Conservation (phyloP, 2,329 filamentous ascomycete species). For the Clonostachys byssicola region DNA sequence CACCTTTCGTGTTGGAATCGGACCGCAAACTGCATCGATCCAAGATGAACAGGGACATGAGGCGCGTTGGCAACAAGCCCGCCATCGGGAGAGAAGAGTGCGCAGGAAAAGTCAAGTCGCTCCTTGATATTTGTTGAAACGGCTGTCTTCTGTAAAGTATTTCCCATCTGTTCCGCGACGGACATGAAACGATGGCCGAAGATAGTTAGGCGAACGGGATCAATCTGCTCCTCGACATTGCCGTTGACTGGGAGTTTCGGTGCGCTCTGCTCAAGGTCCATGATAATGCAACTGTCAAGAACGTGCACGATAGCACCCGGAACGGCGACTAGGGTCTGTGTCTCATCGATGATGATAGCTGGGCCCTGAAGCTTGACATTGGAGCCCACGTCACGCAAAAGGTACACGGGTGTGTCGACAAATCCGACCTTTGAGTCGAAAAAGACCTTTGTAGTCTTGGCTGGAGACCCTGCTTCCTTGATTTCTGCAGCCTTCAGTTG, state of each 20-base stretch:
- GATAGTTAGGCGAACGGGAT: constrained; percentile 48
- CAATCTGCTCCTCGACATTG: constrained; percentile 12
- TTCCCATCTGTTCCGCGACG: constrained; percentile 55
- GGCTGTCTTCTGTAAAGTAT: constrained; percentile 47
- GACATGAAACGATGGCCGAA: constrained; percentile 55
- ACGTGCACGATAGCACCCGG: constrained; percentile 17
- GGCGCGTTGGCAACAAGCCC: constrained; percentile 33
- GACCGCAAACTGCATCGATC: constrained; percentile 33
- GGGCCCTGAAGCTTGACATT: constrained; percentile 17
- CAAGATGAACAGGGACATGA: constrained; percentile 33
- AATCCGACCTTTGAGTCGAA: neutral
- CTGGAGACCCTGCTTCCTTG: neutral
- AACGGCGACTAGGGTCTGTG: constrained; percentile 20
- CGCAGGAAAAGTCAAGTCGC: constrained; percentile 35
- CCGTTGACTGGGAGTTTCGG: too few relatives aligned
- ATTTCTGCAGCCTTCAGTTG: neutral
- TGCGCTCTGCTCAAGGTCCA: constrained; percentile 11
- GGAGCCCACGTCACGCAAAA: neutral
- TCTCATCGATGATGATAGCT: constrained; percentile 20
- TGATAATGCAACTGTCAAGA: constrained; percentile 18
- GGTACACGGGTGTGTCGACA: neutral
- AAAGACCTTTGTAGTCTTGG: neutral
- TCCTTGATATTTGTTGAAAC: constrained; percentile 49
- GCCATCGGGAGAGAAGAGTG: constrained; percentile 33
- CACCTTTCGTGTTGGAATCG: constrained; percentile 27